Base-by-base conservation (phyloP, 2,329 filamentous ascomycete species). In the Aspergillus versicolor region DNA sequence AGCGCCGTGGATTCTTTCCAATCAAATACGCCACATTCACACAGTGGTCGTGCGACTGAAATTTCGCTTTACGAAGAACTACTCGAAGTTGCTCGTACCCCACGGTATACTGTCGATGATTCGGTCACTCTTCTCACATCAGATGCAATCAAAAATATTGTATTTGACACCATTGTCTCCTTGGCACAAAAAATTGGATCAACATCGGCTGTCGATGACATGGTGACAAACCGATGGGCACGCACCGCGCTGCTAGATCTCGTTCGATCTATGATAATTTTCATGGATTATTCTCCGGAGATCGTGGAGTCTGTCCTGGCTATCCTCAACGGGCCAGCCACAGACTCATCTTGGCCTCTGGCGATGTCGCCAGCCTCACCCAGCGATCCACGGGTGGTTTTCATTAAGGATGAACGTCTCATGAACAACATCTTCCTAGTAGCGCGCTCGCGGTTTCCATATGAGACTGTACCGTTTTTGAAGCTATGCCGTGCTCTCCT, bases 381-480 rank as follows among this genome's bases (percentile, higher is more conserved):
- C 17, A 70, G 62, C 41, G 73, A 75, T 43, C 73, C 83, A 65
- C 72, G 76, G n/a, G 72, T 73, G n/a, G 75, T 76, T 19, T 84
- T 88, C 61, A 73, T 87, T 22, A 74, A 80, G 17, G 84, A 90
- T 61, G 71, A 79, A 19, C 67, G 79, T 6, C 73, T 91, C 17
- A 79, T 88, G 67, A 79, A 77, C 27, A 72, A 74, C 17, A 73
- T 89, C 60, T 84, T 96, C 32, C 79, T 84, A 49, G 84, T 89
- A 69, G 86, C 92, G 6, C 82, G 88, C 43, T 83, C 84, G 59
- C 87, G 93, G 54, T 97, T 92, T 69, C 93, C 93, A 0, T 93
- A 90, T 72, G 93, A 97, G 74, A 87, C 90, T 46, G 74, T 87
- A 3, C 91, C 92, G 0, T 91, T 96, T 65, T 75, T 95, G 59